Evolutionary conservation across 1,284 basidiomycete species (phyloP).

Genomic region (Kwoniella shivajii): DNA sequence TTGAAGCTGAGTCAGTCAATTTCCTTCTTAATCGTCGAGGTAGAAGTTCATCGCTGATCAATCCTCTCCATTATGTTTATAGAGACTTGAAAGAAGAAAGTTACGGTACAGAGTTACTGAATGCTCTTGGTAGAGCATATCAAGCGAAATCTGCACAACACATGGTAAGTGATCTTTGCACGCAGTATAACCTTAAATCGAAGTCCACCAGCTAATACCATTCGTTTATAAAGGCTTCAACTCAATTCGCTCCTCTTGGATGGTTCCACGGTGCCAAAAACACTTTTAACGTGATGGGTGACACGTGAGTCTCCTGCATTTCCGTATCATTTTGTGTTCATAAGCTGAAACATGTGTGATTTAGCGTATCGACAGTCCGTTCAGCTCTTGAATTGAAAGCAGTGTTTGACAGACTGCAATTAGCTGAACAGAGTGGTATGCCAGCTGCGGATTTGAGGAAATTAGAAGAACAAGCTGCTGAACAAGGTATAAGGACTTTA

Average conservation of each 20-base stretch:
- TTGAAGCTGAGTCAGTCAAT: conserved; percentile 75
- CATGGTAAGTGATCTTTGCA: conserved; percentile 26
- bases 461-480: conserved; percentile 93
- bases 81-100: conserved; percentile 86
- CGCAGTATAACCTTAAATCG: no score
- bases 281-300: conserved; percentile 89
- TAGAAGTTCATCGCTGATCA: not conserved
- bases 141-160: conserved; percentile 69
- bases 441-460: conserved; percentile 82
- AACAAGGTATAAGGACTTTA: conserved; percentile 86
- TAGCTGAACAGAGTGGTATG: conserved; percentile 84
- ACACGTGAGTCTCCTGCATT: conserved; percentile 66
- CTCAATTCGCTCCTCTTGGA: conserved; percentile 56
- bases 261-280: conserved; percentile 94
- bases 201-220: not conserved
- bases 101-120: conserved; percentile 88
- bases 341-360: conserved; percentile 5
- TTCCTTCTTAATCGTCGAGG: not conserved
- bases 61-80: conserved; percentile 1
- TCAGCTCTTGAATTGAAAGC: conserved; percentile 85
- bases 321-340: not conserved
- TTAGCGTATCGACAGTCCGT: conserved; percentile 66
- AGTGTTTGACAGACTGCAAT: conserved; percentile 94
- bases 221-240: conserved; percentile 62
- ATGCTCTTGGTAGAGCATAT: conserved; percentile 91